Evolutionary conservation across 2,329 filamentous ascomycete genomes (phyloP).

Genomic region (Cercospora sp.): DNA sequence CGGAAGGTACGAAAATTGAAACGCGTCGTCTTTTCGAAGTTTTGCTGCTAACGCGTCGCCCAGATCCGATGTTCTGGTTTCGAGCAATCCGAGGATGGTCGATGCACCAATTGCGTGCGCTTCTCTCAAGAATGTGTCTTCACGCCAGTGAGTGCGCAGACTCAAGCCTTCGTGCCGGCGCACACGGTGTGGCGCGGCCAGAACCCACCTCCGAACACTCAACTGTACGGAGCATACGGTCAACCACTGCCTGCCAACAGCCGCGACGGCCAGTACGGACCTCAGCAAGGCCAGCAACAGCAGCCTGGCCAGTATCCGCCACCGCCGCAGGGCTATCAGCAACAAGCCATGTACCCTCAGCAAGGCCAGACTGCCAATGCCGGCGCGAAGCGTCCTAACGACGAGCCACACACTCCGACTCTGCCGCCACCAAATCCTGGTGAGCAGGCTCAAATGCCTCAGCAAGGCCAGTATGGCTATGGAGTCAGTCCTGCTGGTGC

Average conservation of each 20-base stretch:
- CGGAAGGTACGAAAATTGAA: conserved; percentile 51
- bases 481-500: conserved; percentile 48
- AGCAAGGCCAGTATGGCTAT: conserved; percentile 40
- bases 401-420: conserved; percentile 54
- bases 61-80: conserved; percentile 77
- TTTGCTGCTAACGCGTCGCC: conserved; percentile 10
- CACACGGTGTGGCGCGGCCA: conserved; percentile 61
- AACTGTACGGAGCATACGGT: conserved; percentile 55
- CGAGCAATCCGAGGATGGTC: conserved; percentile 68
- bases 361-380: conserved; percentile 23
- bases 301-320: conserved; percentile 41
- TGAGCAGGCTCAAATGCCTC: conserved; percentile 42
- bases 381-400: conserved; percentile 47
- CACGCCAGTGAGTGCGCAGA: conserved; percentile 71
- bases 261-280: conserved; percentile 36
- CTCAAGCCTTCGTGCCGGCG: conserved; percentile 72
- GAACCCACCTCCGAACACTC: conserved; percentile 43
- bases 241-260: conserved; percentile 48
- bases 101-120: conserved; percentile 70
- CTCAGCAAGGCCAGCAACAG: conserved; percentile 34
- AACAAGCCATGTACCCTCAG: conserved; percentile 43
- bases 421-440: conserved; percentile 51
- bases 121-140: conserved; percentile 79
- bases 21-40: neutral
- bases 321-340: conserved; percentile 46